These are phyloP conservation scores for Metarhizium rileyi DNA, from an alignment of 2,329 filamentous ascomycete species.

Conservation along the genomic window DNA sequence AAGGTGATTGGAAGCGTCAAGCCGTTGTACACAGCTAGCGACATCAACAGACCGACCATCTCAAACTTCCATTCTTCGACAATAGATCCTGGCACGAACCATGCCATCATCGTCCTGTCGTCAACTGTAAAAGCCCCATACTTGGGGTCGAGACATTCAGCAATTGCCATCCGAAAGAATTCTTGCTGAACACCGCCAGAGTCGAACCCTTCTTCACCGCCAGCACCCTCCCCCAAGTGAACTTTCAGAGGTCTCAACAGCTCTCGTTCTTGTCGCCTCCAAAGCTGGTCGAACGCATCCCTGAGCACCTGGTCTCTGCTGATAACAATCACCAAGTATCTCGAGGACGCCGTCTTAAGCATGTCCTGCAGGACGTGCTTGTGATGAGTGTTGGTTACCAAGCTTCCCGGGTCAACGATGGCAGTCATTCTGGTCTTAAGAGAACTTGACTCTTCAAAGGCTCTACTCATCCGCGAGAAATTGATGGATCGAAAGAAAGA, in stretches of 20 bases:
- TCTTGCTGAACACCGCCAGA: slow-evolving; percentile 95
- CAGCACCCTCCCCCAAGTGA: slow-evolving; percentile 68
- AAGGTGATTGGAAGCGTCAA: slow-evolving; percentile 86
- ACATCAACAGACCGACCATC: slow-evolving; percentile 77
- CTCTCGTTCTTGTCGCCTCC: slow-evolving; percentile 75
- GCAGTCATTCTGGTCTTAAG: slow-evolving; percentile 46
- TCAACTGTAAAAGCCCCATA: slow-evolving; percentile 79
- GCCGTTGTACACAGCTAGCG: slow-evolving; percentile 86
- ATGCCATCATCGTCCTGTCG: slow-evolving; percentile 64
- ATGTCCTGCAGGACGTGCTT: slow-evolving; percentile 52
- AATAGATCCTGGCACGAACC: slow-evolving; percentile 75
- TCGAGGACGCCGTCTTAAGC: slow-evolving; percentile 56
- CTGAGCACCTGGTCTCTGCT: slow-evolving; percentile 56
- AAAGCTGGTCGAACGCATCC: slow-evolving; percentile 79
- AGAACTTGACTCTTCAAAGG: slow-evolving; percentile 60
- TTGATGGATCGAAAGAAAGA: slow-evolving; percentile 85
- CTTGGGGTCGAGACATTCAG: slow-evolving; percentile 66
- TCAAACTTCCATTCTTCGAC: slow-evolving; percentile 88
- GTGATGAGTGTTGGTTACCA: slow-evolving; percentile 48
- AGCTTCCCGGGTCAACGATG: slow-evolving; percentile 42
- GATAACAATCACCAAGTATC: slow-evolving; percentile 62
- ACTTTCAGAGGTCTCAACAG: slow-evolving; percentile 81
- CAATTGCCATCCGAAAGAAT: slow-evolving; percentile 79
- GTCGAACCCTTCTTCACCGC: slow-evolving; percentile 84
- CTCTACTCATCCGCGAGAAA: slow-evolving; percentile 73